Evolutionary conservation across 2,329 filamentous ascomycete genomes (phyloP), one percentile per base, ranked within the genome.

Genomic region (Cercospora sesami): DNA sequence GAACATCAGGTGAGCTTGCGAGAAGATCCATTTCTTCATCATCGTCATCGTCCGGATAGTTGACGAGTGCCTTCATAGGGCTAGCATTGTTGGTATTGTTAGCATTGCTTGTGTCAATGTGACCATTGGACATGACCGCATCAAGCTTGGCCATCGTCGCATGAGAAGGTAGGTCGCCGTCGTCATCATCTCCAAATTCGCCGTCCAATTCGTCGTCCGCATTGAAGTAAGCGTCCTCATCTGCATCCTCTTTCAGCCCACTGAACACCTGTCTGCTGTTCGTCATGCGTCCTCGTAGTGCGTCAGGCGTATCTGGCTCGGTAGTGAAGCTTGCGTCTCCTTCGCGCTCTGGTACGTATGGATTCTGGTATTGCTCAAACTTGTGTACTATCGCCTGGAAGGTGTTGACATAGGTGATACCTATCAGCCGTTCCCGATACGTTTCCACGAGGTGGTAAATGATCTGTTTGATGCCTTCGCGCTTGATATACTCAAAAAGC

Each of bases 141-240:
- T 60, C 68, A 23, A 36, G 64, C 57, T 21, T 53, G 6, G 62
- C 62, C 62, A 60, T 36, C 3, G 61, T 66, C 18, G 67, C 66
- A 5, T 75, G 68, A 9, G 73, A 76, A 5, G 76, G 77, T n/a
- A 78, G 64, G 33, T 71, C 73, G 8, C 67, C 64, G 12, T 76
- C 72, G 62, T 78, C 77, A 36, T 77, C 74, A 12, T 81, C 72
- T 18, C 68, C 68, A 12, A 72, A 65, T 57, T 89, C 83, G 12
- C 93, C 92, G 6, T 97, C 93, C 68, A 94, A 91, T 58, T 95
- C 92, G 73, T 97, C 94, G 0, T 91, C 93, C 0, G 87, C 88
- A 75, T 96, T 94, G 86, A 96, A 98, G 79, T 98, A 99, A 53
- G 94, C 93, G 75, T 97, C 94, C 78, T 97, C 92, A 10, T 90